Evolutionary conservation across 23 red algal species (phyloP).

Genomic region (Chondrus crispus): DNA sequence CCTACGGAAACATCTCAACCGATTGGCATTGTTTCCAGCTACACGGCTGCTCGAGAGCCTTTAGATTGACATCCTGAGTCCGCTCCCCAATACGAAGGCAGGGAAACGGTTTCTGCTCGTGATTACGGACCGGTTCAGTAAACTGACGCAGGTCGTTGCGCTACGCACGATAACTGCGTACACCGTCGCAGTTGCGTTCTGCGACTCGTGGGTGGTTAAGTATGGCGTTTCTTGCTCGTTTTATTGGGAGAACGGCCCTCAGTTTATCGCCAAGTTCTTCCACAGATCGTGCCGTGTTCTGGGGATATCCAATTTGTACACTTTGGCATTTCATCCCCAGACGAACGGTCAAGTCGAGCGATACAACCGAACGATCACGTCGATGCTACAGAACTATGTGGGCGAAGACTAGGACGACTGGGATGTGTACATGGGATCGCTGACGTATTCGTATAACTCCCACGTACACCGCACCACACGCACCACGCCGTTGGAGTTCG

Average conservation of each 20-base stretch:
- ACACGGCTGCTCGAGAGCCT: no score
- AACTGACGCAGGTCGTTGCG: no score
- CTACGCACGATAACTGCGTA: no score
- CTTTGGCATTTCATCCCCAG: constrained; percentile 13
- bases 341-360: constrained; percentile 21
- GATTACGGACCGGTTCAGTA: no score
- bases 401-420: not conserved
- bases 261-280: constrained; percentile 31
- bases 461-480: not conserved
- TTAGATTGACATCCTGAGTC: no score
- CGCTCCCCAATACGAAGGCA: no score
- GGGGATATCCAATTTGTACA: not conserved
- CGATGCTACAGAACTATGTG: not conserved
- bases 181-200: no score
- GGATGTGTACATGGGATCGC: not conserved
- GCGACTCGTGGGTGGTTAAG: no score
- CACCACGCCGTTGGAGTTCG: not conserved
- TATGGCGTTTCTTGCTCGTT: no score
- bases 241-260: not conserved
- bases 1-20: no score
- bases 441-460: not conserved
- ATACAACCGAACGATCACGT: not conserved
- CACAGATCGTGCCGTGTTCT: not conserved
- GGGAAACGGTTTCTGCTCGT: no score
- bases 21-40: no score